Evolutionary conservation across 2,329 filamentous ascomycete genomes (phyloP).

Genomic region (Diaporthe sp.): DNA sequence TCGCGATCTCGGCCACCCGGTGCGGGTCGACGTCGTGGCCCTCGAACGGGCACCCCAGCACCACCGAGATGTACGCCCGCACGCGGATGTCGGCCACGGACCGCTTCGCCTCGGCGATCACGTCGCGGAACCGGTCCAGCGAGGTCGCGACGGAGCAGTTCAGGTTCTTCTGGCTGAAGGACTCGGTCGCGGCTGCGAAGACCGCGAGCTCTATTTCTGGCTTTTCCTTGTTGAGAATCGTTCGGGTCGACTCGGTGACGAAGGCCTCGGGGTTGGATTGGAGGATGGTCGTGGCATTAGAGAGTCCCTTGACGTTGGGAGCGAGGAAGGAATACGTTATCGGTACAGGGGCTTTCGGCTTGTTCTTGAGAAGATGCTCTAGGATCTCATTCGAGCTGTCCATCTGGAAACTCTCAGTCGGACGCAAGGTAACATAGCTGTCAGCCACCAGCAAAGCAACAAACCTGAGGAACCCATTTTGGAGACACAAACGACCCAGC

Average conservation of each 20-base stretch:
- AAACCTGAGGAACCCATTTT: slow-evolving; percentile 86
- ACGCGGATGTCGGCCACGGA: slow-evolving; percentile 72
- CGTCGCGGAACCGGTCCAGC: slow-evolving; percentile 76
- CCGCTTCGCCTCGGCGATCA: slow-evolving; percentile 76
- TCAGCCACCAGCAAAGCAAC: slow-evolving; percentile 27
- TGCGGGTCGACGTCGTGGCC: slow-evolving; percentile 74
- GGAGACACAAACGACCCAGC: slow-evolving; percentile 86
- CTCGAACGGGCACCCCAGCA: slow-evolving; percentile 84
- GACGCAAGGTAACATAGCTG: not conserved
- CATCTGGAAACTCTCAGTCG: slow-evolving; percentile 67
- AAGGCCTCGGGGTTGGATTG: slow-evolving; percentile 63
- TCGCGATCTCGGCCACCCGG: slow-evolving; percentile 75
- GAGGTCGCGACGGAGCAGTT: slow-evolving; percentile 85
- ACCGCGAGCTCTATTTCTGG: slow-evolving; percentile 79
- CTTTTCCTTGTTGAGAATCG: slow-evolving; percentile 46
- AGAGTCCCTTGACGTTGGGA: slow-evolving; percentile 81
- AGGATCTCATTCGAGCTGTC: slow-evolving; percentile 83
- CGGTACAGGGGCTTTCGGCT: slow-evolving; percentile 65
- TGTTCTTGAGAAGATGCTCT: slow-evolving; percentile 72
- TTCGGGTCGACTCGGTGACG: slow-evolving; percentile 64
- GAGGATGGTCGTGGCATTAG: slow-evolving; percentile 71
- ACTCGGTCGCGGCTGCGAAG: slow-evolving; percentile 86
- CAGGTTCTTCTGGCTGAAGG: slow-evolving; percentile 84
- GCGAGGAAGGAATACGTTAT: slow-evolving; percentile 86
- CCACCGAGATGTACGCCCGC: slow-evolving; percentile 84